These are phyloP conservation scores for Skeletonema tropicum DNA, from an alignment of 108 stramenopile species.

Conservation along the genomic window DNA sequence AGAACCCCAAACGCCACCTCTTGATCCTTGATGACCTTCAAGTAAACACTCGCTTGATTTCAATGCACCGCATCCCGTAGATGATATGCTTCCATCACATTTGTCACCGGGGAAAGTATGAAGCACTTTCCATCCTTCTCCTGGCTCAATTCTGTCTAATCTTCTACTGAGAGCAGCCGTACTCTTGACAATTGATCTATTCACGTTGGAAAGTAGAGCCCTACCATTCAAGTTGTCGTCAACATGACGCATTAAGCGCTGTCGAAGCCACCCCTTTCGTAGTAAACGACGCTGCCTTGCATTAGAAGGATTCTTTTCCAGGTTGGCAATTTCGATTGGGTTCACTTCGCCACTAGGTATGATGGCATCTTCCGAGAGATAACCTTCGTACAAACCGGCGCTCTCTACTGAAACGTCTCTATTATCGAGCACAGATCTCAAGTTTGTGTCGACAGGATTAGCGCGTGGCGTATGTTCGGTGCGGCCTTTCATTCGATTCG, in stretches of 20 bases:
- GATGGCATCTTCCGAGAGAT: constrained; percentile 57
- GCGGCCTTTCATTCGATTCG: constrained; percentile 60
- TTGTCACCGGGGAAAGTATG: constrained; percentile 57
- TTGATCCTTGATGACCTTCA: constrained; percentile 72
- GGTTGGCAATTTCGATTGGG: constrained; percentile 58
- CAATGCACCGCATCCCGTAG: constrained; percentile 48
- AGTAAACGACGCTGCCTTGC: neutral
- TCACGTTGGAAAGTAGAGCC: neutral
- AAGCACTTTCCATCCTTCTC: constrained; percentile 70
- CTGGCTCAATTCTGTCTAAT: constrained; percentile 53
- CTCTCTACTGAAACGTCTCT: constrained; percentile 43
- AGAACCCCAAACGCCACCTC: constrained; percentile 71
- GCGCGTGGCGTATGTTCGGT: constrained; percentile 81
- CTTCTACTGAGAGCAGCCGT: constrained; percentile 9
- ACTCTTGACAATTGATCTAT: constrained; percentile 1
- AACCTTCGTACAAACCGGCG: constrained; percentile 65
- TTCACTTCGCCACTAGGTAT: constrained; percentile 64
- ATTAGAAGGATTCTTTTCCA: constrained; percentile 10
- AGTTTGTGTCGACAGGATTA: constrained; percentile 59
- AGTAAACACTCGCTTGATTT: constrained; percentile 57
- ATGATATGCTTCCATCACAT: constrained; percentile 74
- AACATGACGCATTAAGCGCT: neutral
- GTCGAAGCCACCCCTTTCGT: constrained; percentile 12
- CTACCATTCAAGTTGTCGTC: constrained; percentile 9
- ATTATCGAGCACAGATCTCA: constrained; percentile 50